Evolutionary conservation across 1,284 basidiomycete genomes (phyloP), one percentile per base, ranked within the genome.

Genomic region (Neotropicomus parvogracilis): DNA sequence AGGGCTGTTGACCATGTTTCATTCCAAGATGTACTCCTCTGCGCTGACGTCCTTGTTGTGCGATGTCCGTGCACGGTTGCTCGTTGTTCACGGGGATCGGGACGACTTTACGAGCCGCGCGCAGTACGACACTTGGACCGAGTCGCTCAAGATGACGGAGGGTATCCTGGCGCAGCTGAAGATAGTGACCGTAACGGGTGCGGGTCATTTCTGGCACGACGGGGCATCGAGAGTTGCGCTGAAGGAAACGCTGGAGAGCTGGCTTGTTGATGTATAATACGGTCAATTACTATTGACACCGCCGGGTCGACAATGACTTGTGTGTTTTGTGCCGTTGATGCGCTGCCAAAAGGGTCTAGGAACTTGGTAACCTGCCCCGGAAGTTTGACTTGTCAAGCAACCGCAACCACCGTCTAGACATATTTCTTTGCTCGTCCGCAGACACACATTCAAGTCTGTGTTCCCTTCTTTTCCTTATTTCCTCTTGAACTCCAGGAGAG

Each of bases 71-170:
- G 71, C 75, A 0, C 75, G 77, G 40, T 66, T 89, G n/a, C 70
- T 91, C 17, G 53, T 87, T 16, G 51, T 89, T 1, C 83, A 78
- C 50, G 88, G 89, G 0, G 80, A 85, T 55, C 57, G 57, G 19
- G 89, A 92, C 58, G 79, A 91, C 46, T 91, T 91, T 59, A 89
- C 89, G 1, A 65, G 72, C 1, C 66, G 61, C 1, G 65, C 63
- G 10, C 76, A 68, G 32, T 89, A 89, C 56, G 69, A 74, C 35
- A 49, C 54, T 6, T 91, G 87, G 88, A 65, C 61, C 3, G 57
- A 67, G 24, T 60, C 58, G 10, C 65, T 88, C 12, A 49, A 58
- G 36, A 42, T 54, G 10, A 53, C 59, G 24, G 62, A 57, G 37
- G 59, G 49, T 5, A 44, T 44, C 48, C 52, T 12, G 47, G 58